Evolutionary conservation across 148 eudicot genomes (phyloP), one percentile per base, ranked within the genome.

Genomic region (Chenopodium album): DNA sequence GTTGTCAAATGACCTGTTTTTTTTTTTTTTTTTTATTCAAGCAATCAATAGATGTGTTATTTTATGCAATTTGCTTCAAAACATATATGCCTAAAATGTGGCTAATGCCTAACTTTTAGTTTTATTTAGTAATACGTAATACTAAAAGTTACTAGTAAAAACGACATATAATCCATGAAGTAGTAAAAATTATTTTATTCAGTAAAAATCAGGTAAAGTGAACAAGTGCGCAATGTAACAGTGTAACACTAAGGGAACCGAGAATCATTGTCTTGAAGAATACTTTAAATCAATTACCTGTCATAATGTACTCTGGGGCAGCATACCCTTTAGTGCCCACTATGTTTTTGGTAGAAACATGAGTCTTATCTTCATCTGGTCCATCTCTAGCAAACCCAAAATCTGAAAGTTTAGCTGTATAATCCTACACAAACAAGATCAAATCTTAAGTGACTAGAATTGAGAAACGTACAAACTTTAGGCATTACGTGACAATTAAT

Each of bases 321-420:
- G 93, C 93, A 76, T 93, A 93, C 50, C 97, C 97, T 47, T 88
- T 86, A 14, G 97, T 93, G 44, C 97, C 97, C 73, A 93, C 86
- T 46, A 91, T 84, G 41, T 92, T 84, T 23, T 88, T 80, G 31
- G 97, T 91, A 0, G 92, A 85, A 44, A 93, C 85, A 78, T 93
- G 92, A 4, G 89, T 87, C 52, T 93, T 86, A 81, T 91, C 93
- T 34, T 87, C 97, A 13, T 87, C 91, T 52, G 94, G 97, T 11
- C 97, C 97, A 81, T 93, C 97, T 85, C 88, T 88, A 31, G 97
- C 97, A 76, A 93, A 87, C 66, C 97, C 97, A 82, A 93, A 93
- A 80, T 93, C 97, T 34, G 97, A 90, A 1, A 93, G 88, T 80
- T 93, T 93, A 12, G 97, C 94, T 10, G 85, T 93, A 84, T 85